A percentile compares a stretch with the other conserved stretches of the same genome.
Conservation (phyloP, 257 asterid genomes). For the Mitragyna speciosa region DNA sequence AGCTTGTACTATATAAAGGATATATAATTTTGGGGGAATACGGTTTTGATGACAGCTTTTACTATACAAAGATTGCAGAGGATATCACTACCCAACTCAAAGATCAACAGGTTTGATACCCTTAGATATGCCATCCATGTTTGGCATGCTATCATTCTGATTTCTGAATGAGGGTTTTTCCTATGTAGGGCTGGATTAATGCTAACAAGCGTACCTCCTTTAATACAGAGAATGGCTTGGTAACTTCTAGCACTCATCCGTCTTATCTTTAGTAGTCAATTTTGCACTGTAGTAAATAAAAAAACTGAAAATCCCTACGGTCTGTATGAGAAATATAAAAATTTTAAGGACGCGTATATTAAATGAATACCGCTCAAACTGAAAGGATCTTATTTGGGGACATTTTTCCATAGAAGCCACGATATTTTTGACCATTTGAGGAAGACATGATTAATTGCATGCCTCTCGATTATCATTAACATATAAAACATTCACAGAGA, state of each 20-base stretch:
- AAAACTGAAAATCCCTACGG: too few relatives aligned
- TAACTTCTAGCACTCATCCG: slow-evolving; percentile 24
- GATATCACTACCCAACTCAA: slow-evolving; percentile 46
- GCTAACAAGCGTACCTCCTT: slow-evolving; percentile 36
- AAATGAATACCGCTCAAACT: not conserved
- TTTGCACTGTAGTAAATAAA: not conserved
- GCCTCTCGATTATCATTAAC: not conserved
- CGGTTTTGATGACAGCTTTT: slow-evolving; percentile 42
- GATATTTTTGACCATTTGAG: too few relatives aligned
- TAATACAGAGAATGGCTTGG: slow-evolving; percentile 38
- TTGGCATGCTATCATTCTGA: slow-evolving; percentile 21
- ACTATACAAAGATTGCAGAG: slow-evolving; percentile 44
- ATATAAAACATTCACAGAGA: not conserved
- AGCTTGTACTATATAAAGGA: slow-evolving; percentile 46
- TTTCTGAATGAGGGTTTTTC: slow-evolving; percentile 20
- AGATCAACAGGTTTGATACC: slow-evolving; percentile 64
- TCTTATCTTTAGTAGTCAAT: not conserved
- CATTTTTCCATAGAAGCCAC: too few relatives aligned
- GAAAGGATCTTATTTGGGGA: not conserved
- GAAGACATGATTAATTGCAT: not conserved
- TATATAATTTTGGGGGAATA: slow-evolving; percentile 20
- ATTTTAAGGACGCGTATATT: not conserved
- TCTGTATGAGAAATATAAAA: too few relatives aligned
- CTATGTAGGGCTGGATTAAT: slow-evolving; percentile 53
- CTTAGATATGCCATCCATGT: slow-evolving; percentile 10